Conservation (phyloP, 306 rosid species). For the Fagus sylvatica region DNA sequence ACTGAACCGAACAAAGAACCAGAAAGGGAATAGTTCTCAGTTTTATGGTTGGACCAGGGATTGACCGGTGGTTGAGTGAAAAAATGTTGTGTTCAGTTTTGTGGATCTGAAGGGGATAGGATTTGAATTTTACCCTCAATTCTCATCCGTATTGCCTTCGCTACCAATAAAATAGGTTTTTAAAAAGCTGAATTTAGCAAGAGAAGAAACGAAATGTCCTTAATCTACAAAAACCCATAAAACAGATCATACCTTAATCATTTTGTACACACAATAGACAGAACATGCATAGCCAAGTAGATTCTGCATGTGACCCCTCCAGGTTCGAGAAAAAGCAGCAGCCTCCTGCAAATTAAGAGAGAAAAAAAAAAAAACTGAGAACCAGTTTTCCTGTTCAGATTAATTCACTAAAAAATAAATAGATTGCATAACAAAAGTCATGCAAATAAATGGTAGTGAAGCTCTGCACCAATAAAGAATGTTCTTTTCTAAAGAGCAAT, state of each 20-base stretch:
- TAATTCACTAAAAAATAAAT: neutral
- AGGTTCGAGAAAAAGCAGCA: constrained; percentile 95
- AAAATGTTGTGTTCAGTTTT: neutral
- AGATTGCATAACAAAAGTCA: constrained; percentile 9
- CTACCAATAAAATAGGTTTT: neutral
- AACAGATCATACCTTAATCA: constrained; percentile 75
- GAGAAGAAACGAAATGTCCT: neutral
- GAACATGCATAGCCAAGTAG: constrained; percentile 98
- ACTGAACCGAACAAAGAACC: no score
- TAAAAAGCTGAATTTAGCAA: neutral
- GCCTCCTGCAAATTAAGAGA: constrained; percentile 69
- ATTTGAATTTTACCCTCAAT: neutral
- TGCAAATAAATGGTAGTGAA: neutral
- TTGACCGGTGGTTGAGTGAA: no score
- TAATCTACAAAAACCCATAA: neutral
- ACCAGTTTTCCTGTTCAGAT: constrained; percentile 18
- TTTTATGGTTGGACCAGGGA: no score
- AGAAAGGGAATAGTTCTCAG: no score
- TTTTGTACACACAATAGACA: constrained; percentile 92
- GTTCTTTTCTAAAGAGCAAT: no score
- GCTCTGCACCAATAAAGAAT: no score
- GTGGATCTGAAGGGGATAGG: neutral
- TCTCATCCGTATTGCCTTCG: neutral
- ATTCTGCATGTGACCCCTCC: constrained; percentile 98
- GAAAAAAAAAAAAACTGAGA: constrained; percentile 7